phyloP scores from a whole-genome alignment of 2,329 filamentous ascomycete genomes.

The Pezizomycotina sp. region DNA sequence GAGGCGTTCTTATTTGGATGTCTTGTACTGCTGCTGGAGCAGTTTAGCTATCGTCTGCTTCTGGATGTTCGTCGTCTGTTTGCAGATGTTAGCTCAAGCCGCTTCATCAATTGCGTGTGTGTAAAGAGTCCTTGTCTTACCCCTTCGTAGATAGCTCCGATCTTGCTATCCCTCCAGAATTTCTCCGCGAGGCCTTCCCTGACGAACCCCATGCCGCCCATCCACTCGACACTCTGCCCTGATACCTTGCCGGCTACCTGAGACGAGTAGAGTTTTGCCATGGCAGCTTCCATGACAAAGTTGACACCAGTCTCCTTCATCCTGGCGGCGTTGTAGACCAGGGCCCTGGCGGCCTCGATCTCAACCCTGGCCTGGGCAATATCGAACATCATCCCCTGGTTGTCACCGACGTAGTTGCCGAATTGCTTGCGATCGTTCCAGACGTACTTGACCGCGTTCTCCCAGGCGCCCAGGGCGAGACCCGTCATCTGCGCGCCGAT shows the following conservation, averaged over 20 bases:
- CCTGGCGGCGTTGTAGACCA: slow-evolving; percentile 89
- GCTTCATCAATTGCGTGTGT: slow-evolving; percentile 22
- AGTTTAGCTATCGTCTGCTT: slow-evolving; percentile 54
- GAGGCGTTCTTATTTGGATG: slow-evolving; percentile 27
- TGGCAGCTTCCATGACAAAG: slow-evolving; percentile 88
- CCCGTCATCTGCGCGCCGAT: slow-evolving; percentile 99
- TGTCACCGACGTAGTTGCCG: slow-evolving; percentile 79
- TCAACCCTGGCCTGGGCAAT: slow-evolving; percentile 91
- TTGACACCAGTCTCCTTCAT: slow-evolving; percentile 90
- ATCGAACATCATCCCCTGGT: slow-evolving; percentile 99
- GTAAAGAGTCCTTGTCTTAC: slow-evolving; percentile 32
- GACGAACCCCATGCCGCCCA: slow-evolving; percentile 98
- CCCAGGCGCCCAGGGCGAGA: slow-evolving; percentile 80
- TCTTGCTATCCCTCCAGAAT: slow-evolving; percentile 95
- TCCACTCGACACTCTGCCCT: slow-evolving; percentile 86
- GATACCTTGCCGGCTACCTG: slow-evolving; percentile 82
- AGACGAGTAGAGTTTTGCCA: slow-evolving; percentile 91
- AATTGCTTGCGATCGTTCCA: slow-evolving; percentile 99
- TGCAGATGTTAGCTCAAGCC: not conserved
- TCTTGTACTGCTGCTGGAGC: slow-evolving; percentile 52
- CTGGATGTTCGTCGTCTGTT: slow-evolving; percentile 44
- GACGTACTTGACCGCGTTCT: slow-evolving; percentile 86
- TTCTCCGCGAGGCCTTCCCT: slow-evolving; percentile 94
- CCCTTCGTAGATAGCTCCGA: slow-evolving; percentile 93
- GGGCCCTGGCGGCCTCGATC: slow-evolving; percentile 72